phyloP scores from a whole-genome alignment of 352 stramenopile species.

The Pythium myriotylum region DNA sequence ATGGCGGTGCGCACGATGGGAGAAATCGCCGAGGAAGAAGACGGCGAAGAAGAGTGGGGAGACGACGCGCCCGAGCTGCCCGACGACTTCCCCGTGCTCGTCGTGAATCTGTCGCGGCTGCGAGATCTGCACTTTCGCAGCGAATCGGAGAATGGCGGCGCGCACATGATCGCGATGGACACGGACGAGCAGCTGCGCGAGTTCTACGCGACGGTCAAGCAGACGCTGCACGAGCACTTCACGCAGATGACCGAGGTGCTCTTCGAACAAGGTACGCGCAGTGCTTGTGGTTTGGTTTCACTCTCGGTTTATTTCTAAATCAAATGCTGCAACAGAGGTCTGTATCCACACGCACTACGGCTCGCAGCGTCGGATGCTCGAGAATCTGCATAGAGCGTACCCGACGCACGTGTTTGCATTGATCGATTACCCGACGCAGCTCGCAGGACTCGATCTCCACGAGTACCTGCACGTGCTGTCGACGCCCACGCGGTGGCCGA shows the following conservation, averaged over 20 bases:
- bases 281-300: no score
- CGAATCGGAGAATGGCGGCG: conserved; percentile 4
- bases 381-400: conserved; percentile 28
- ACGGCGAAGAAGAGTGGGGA: conserved; percentile 25
- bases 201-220: conserved; percentile 35
- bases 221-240: conserved; percentile 36
- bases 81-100: conserved; percentile 45
- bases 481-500: conserved; percentile 69
- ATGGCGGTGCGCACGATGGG: conserved; percentile 11
- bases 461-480: conserved; percentile 64
- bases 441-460: conserved; percentile 63
- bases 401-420: conserved; percentile 40
- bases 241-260: conserved; percentile 41
- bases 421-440: conserved; percentile 73
- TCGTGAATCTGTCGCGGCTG: conserved; percentile 40
- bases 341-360: conserved; percentile 42
- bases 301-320: background rate
- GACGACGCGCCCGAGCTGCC: conserved; percentile 29
- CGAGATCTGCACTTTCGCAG: conserved; percentile 37
- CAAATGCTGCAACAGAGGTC: conserved; percentile 15
- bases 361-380: conserved; percentile 27
- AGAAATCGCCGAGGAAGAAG: background rate
- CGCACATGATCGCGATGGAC: conserved; percentile 19
- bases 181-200: conserved; percentile 30
- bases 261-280: conserved; percentile 37